These are phyloP conservation scores for Candida xiaguanensis DNA, from an alignment of 805 yeast genomes.

Conservation along the genomic window DNA sequence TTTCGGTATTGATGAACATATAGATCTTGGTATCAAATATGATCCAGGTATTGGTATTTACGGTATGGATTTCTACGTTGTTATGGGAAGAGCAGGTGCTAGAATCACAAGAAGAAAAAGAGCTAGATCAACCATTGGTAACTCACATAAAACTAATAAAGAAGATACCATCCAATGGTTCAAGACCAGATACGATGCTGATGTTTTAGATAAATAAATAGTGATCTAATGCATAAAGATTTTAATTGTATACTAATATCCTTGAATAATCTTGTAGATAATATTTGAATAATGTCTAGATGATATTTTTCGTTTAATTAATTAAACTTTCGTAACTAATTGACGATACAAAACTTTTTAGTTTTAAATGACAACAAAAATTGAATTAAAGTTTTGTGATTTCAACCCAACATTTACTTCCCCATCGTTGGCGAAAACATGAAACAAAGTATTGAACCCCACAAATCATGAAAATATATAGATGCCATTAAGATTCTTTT, in stretches of 20 bases:
- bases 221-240: conserved; percentile 6
- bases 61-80: conserved; percentile 99
- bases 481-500: too few species aligned
- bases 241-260: conserved; percentile 1
- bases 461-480: too few species aligned
- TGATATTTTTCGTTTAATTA: neutral
- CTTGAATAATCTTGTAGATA: too few species aligned
- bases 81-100: conserved; percentile 98
- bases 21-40: conserved; percentile 99
- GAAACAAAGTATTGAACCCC: too few species aligned
- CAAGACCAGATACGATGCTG: conserved; percentile 99
- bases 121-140: conserved; percentile 82
- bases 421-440: too few species aligned
- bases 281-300: neutral
- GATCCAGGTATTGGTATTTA: conserved; percentile 99
- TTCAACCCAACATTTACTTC: too few species aligned
- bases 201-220: conserved; percentile 77
- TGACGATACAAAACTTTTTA: too few species aligned
- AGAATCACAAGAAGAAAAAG: conserved; percentile 99
- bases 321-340: too few species aligned
- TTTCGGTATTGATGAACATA: conserved; percentile 99
- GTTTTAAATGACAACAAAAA: too few species aligned
- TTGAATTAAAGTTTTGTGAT: too few species aligned
- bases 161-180: conserved; percentile 97
- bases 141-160: conserved; percentile 85